Percentiles rank a stretch among this genome's conserved stretches.
Conservation (phyloP, 352 stramenopile genomes). For the Phytopythium oedochilum region DNA sequence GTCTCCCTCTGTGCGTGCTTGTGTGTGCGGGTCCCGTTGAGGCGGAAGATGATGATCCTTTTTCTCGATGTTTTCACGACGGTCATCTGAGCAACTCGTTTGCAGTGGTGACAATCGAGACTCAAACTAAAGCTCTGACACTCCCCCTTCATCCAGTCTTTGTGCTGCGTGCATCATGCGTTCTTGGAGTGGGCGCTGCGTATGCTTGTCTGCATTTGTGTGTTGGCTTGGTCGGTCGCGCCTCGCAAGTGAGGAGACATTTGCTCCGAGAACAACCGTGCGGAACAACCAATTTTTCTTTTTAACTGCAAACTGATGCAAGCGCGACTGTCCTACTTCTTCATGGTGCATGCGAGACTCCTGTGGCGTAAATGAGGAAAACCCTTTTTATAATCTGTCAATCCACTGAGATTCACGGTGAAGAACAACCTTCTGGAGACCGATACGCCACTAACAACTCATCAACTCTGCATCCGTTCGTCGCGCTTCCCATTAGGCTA, state of each 20-base stretch:
- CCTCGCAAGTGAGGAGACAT: constrained; percentile 60
- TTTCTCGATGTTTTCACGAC: constrained; percentile 89
- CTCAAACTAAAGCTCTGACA: constrained; percentile 79
- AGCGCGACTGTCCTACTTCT: not conserved
- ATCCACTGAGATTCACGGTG: constrained; percentile 11
- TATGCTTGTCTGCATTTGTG: constrained; percentile 6
- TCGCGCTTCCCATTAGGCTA: not conserved
- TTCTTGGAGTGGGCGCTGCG: constrained; percentile 2
- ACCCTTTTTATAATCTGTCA: constrained; percentile 11
- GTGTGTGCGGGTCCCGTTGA: constrained; percentile 3
- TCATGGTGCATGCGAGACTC: not conserved
- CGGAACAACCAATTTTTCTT: constrained; percentile 75
- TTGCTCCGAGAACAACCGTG: constrained; percentile 78
- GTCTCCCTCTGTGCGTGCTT: constrained; percentile 8
- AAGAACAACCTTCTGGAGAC: constrained; percentile 12
- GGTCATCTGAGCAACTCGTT: constrained; percentile 78
- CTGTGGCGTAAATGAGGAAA: constrained; percentile 8
- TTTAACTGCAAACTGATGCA: constrained; percentile 88
- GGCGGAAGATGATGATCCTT: constrained; percentile 80
- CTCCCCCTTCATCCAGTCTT: constrained; percentile 15
- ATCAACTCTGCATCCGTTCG: not conserved
- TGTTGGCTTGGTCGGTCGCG: constrained; percentile 1
- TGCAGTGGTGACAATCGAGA: constrained; percentile 84
- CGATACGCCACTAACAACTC: constrained; percentile 12
- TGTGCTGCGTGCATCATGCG: constrained; percentile 4